Evolutionary conservation across 495 filamentous ascomycete genomes (phyloP).

Genomic region (Xylaria sp.): DNA sequence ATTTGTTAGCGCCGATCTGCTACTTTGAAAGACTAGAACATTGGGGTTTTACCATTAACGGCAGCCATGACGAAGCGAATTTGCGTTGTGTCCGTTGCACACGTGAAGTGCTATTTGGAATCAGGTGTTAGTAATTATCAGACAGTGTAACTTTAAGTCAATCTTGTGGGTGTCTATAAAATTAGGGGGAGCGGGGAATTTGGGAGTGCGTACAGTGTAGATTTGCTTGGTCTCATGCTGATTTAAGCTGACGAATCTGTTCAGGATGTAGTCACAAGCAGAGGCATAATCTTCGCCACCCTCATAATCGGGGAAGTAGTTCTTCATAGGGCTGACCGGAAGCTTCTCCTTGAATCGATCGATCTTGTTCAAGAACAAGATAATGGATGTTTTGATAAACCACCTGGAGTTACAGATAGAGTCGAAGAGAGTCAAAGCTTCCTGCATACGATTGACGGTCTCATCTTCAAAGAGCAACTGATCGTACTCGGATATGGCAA

Average conservation of each 20-base stretch:
- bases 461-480: conserved; percentile 96
- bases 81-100: conserved; percentile 96
- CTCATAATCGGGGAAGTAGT: conserved; percentile 99
- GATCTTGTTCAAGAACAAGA: conserved; percentile 99
- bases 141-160: neutral
- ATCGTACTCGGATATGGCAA: conserved; percentile 99
- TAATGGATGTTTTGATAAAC: conserved; percentile 99
- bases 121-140: neutral
- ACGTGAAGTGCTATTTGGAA: conserved; percentile 69
- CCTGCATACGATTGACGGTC: conserved; percentile 98
- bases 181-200: neutral
- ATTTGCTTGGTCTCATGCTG: conserved; percentile 99
- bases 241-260: conserved; percentile 95
- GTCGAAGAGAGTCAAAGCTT: conserved; percentile 96
- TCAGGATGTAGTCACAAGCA: conserved; percentile 96
- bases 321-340: conserved; percentile 98
- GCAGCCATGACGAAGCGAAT: conserved; percentile 99
- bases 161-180: neutral
- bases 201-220: conserved; percentile 66
- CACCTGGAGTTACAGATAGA: conserved; percentile 99
- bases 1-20: neutral
- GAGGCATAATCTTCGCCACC: conserved; percentile 90
- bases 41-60: conserved; percentile 85
- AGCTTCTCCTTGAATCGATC: conserved; percentile 99
- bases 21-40: neutral